Evolutionary conservation across 306 rosid species (phyloP), one percentile per base, ranked within the genome.

Genomic region (Purshia tridentata): DNA sequence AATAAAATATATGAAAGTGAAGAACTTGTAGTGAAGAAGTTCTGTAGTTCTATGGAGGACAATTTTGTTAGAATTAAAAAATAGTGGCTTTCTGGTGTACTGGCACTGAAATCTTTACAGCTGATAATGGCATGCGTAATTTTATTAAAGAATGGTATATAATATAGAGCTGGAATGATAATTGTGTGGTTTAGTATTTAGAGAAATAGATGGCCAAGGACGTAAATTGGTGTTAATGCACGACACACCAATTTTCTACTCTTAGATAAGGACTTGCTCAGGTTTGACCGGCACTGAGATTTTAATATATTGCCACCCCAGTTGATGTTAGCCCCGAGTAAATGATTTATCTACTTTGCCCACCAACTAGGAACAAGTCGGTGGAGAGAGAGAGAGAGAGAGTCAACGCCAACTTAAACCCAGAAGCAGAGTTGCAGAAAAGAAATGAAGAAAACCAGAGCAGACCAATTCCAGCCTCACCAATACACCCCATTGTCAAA

Each of bases 331-430:
- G 74, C 88, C 62, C 53, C 54, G 44, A 22, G 74, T 73, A 56
- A 85, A 80, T 70, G 69, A 78, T 72, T 29, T 71, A 69, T 37
- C 48, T 74, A 49, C 54, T 70, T 67, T 79, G 73, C 71, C 78
- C 72, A 46, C 80, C 79, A 69, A 68, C 71, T 50, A 74, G 82
- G 80, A 83, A 68, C 83, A 77, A 75, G 76, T 76, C 59, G 74
- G 69, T 78, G 72, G 75, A 79, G 72, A 62, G 35, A 23, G 74
- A 23, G 54, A 64, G 75, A 59, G 50, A 60, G 54, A 54, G 61
- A 75, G 87, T 81, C 91, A 85, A 84, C 75, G 93, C 79, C 83
- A 78, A 81, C 79, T 61, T 70, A 72, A 74, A 60, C 71, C 68
- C 65, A 60, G 65, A 62, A 60, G 58, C 29, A 56, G 58, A 11